Base-by-base conservation (phyloP, 768 basidiomycete species). In the Russula sp. region DNA sequence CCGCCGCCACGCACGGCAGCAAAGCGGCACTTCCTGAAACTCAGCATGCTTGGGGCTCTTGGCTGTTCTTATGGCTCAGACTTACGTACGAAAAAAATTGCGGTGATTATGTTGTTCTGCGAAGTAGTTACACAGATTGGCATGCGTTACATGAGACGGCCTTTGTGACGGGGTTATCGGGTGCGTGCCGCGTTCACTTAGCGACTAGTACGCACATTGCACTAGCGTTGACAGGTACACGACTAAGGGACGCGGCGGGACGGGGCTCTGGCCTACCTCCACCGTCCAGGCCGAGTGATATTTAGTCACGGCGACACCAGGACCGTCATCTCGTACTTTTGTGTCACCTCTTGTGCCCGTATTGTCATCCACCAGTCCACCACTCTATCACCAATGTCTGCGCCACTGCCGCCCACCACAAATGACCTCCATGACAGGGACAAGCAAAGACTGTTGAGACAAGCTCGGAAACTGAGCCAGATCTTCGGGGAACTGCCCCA, bases 401-500 rank as follows among this genome's bases (percentile, higher is more conserved):
- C 32, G 5, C 31, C 44, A 39, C 52, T 60, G 13, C 70, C 73
- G 39, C 69, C 72, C 42, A 75, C 71, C 31, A 66, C 69, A 20
- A 76, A 77, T 66, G 71, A 73, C 14, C 72, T 77, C 31, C 73
- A 72, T 57, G 70, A 70, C 14, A 66, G 67, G 58, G 72, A 77
- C 57, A 78, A 77, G 65, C 74, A 71, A 57, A 74, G 72, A 64
- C 68, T 78, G 55, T 63, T 79, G 57, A 74, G 73, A 68, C 79
- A 80, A 63, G 73, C 76, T 31, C 72, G 77, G 42, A 81, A 79
- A 65, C 70, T 83, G 52, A 77, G 76, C 64, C 75, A 72, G 55
- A 75, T 79, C 52, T 75, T 83, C 47, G 77, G 76, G 42, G 75
- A 79, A 34, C 58, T 73, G 3, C 70, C 77, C 16, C 59, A 68